A percentile compares a stretch with the other conserved stretches of the same genome.
phyloP scores from a whole-genome alignment of 2,329 filamentous ascomycete species.

The Eutypella sp. region DNA sequence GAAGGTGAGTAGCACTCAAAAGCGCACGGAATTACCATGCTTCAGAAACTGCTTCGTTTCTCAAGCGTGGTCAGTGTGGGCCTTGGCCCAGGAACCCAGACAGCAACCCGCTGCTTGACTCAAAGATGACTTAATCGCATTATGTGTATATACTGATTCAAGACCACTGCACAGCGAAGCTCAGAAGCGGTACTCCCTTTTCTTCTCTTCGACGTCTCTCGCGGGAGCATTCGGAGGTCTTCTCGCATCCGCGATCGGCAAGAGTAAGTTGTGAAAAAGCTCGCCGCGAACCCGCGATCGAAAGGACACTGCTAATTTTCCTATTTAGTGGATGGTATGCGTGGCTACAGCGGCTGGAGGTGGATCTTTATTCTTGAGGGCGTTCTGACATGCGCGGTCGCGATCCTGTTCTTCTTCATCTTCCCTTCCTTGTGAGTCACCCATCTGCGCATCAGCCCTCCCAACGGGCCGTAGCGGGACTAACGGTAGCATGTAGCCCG shows the following conservation, averaged over 20 bases:
- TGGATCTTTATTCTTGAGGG: slow-evolving; percentile 84
- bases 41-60: too few relatives aligned
- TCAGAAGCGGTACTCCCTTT: slow-evolving; percentile 88
- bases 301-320: slow-evolving; percentile 4
- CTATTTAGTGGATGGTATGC: slow-evolving; percentile 55
- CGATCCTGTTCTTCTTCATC: slow-evolving; percentile 59
- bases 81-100: too few relatives aligned
- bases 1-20: slow-evolving; percentile 31
- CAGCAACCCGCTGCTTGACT: too few relatives aligned
- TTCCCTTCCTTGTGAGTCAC: slow-evolving; percentile 59
- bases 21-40: too few relatives aligned
- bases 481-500: too few relatives aligned
- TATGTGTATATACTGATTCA: neutral
- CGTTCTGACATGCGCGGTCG: slow-evolving; percentile 33
- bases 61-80: too few relatives aligned
- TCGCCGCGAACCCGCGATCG: neutral
- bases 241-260: slow-evolving; percentile 80
- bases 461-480: slow-evolving; percentile 3
- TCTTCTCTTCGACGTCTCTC: slow-evolving; percentile 78
- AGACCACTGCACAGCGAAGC: slow-evolving; percentile 52
- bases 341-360: slow-evolving; percentile 68
- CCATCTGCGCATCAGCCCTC: neutral
- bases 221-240: slow-evolving; percentile 84
- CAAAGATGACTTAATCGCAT: neutral
- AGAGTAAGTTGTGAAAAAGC: slow-evolving; percentile 48